Evolutionary conservation across 1,139 yeast genomes (phyloP), one percentile per base, ranked within the genome.

Genomic region (Yamadazyma songkhlaensis): DNA sequence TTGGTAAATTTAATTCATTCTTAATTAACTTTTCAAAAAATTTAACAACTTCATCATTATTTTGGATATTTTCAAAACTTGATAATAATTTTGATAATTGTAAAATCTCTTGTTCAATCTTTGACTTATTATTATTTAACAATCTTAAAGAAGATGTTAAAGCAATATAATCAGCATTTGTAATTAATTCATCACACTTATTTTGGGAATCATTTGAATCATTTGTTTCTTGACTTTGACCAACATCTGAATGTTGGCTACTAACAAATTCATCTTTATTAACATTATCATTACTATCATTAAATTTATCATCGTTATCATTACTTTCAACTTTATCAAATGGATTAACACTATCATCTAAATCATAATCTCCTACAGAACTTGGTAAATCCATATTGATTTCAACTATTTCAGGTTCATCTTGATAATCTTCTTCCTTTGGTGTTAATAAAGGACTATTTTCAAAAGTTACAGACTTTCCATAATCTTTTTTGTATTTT

Each of bases 401-500:
- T 11, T 43, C 29, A 51, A 51, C 17, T 14, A 31, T 28, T 3
- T 35, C 39, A 9, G 25, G 25, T 3, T 32, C 26, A 17, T 38
- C 57, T 30, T 61, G 66, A 38, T 65, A 67, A 37, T 66, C 71
- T 31, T 68, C 74, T 23, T 69, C 72, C 43, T 67, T 68, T 9
- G 75, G 75, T 1, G 75, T 69, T 40, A 69, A 56, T 29, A 69
- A 56, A 6, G 73, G 72, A 37, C 68, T 39, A 22, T 36, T 59
- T 25, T 51, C 54, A 35, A 48, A 48, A 14, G 43, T 44, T 1
- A 48, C 52, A 2, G 48, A 39, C 25, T 47, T 47, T 6, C 34
- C 30, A 17, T 38, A 38, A 12, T 37, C 36, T 26, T 27, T 37
- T 9, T 30, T 22, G 12, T 15, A 32, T 26, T 28, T 34, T 14